Base-by-base conservation (phyloP, 2,329 filamentous ascomycete species). In the Zopfia rhizophila region DNA sequence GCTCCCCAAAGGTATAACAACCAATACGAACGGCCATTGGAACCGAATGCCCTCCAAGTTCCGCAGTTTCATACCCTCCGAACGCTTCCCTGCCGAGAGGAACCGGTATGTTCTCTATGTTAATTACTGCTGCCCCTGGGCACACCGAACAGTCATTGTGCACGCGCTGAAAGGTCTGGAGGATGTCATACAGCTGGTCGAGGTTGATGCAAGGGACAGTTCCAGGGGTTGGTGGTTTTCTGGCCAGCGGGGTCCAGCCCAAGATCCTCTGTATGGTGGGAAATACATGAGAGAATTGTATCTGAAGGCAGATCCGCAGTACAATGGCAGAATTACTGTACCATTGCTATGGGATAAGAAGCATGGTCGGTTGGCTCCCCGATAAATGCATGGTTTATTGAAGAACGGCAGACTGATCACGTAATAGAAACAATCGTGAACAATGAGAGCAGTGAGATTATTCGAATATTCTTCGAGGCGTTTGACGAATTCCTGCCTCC, bases 261-360 rank as follows among this genome's bases (percentile, higher is more conserved):
- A 41, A 11, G 66, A 70, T 30, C 68, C 68, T 12, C 35, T 65
- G 7, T 58, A 63, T 29, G 66, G 68, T 38, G 56, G 61, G 61
- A 48, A 66, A 35, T 68, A 58, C 45, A 23, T 70, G 31, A 83
- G 86, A 43, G 77, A 94, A 36, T 69, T 95, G 29, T 95, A 95
- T 75, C 84, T 90, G 69, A 79, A 81, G 53, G 84, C 82, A 5
- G 82, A 91, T 58, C 79, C 84, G 3, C 35, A 53, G 7, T 70
- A 70, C 36, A 56, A 51, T 8, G 66, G 67, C 11, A 80, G 91
- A n/a, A 91, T 90, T 66, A 94, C 90, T 0, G 89, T 96, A 14
- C 91, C 91, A 0, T 83, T 90, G 18, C 77, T 96, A 37, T 89
- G 83, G 76, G 87, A 90, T 56, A 87, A 84, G 66, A 83, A 87